Evolutionary conservation across 441 rosid species (phyloP), one percentile per base, ranked within the genome.

Genomic region (Aquilaria agallochum): DNA sequence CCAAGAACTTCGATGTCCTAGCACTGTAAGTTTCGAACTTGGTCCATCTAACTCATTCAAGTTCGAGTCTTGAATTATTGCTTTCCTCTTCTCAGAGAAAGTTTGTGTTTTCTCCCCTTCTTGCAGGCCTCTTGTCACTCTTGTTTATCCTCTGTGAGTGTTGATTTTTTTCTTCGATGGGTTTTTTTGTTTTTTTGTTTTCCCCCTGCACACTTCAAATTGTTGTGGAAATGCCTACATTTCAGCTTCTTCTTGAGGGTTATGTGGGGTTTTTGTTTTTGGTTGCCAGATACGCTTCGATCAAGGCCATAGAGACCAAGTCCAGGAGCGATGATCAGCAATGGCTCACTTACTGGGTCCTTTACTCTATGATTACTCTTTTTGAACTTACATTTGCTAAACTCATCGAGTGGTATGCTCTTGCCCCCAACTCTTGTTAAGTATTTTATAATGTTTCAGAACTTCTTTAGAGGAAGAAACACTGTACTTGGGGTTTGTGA

Each of bases 291-390:
- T 87, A 85, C 76, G 97, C 95, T 56, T 86, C 97, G 13, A 80
- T 93, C 54, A 86, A 78, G 71, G 98, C 97, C 40, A 93, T 85
- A 70, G 96, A 90, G 87, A 87, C 83, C 45, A 87, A 72, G 68
- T 90, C 96, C 68, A 83, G 77, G 49, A 67, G 67, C 14, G 91
- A 90, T 72, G 96, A 87, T 60, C 89, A 84, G 65, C 97, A 93
- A 73, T 88, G 98, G 97, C 92, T 93, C 47, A 88, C 98, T 4
- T 90, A 90, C 50, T 93, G 98, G 97, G 95, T 93, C 71, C 88
- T 93, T 14, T 93, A 93, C 60, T 90, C 98, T 20, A 65, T 93
- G 69, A 66, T 90, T 60, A 82, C 97, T 10, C 83, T 90, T 60
- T 85, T 93, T 52, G 98, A 93, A 84, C 95, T 86, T 54, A 90